Percentiles rank a stretch among this genome's conserved stretches.
Evolutionary conservation across 192 early-diverging fungal genomes (phyloP).

Genomic region (Coemansia sp.): DNA sequence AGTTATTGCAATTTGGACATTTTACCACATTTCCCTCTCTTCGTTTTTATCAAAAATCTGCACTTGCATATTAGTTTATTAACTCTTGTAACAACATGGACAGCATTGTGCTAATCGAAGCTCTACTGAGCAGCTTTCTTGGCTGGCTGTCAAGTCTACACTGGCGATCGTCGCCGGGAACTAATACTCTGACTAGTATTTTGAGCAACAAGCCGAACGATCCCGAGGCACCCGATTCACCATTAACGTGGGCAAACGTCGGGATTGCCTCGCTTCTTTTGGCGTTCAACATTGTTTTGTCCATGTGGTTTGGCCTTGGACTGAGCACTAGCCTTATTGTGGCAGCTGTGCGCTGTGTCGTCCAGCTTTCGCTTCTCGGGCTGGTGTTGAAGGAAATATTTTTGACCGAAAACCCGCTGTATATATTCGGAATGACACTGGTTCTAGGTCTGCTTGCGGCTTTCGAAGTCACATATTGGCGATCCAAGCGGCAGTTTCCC

Average conservation of each 20-base stretch:
- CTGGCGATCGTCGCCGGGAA: slow-evolving; percentile 20
- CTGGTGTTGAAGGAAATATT: slow-evolving; percentile 68
- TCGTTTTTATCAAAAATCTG: neutral
- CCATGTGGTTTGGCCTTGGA: slow-evolving; percentile 62
- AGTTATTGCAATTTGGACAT: neutral
- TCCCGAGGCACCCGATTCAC: slow-evolving; percentile 31
- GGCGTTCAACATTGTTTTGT: slow-evolving; percentile 58
- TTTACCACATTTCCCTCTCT: neutral
- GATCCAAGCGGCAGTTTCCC: slow-evolving; percentile 63
- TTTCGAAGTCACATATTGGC: slow-evolving; percentile 68
- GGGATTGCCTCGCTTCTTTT: slow-evolving; percentile 60
- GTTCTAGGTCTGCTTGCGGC: slow-evolving; percentile 61
- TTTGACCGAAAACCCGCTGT: slow-evolving; percentile 55
- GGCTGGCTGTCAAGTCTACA: slow-evolving; percentile 19
- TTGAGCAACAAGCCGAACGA: slow-evolving; percentile 14
- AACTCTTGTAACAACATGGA: slow-evolving; percentile 1
- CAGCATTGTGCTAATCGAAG: neutral
- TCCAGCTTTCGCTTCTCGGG: slow-evolving; percentile 76
- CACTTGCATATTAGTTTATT: neutral
- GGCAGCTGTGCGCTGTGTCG: slow-evolving; percentile 66
- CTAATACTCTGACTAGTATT: neutral
- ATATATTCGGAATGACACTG: slow-evolving; percentile 60
- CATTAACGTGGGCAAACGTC: slow-evolving; percentile 53
- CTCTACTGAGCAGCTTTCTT: neutral
- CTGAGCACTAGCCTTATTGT: slow-evolving; percentile 66